Percentiles rank a stretch among this genome's conserved stretches.
These are phyloP conservation scores for Stentor roeselii DNA, from an alignment of 73 alveolate genomes.

Conservation along the genomic window DNA sequence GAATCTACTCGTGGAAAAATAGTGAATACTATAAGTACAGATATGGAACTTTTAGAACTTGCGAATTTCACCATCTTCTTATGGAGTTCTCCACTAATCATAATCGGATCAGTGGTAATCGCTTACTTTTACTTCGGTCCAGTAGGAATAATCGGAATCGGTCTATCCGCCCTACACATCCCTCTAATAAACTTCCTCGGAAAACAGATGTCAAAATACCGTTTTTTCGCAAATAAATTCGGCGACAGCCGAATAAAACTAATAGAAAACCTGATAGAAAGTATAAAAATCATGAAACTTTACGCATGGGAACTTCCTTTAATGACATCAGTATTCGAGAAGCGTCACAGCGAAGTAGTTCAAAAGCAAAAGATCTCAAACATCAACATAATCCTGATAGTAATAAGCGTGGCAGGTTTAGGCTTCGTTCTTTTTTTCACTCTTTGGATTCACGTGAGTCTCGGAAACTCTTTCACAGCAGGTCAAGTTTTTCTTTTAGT, in stretches of 20 bases:
- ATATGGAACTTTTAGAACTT: neutral
- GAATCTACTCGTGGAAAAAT: constrained; percentile 9
- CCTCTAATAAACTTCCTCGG: neutral
- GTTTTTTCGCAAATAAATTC: neutral
- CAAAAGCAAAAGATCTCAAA: neutral
- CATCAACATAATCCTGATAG: neutral
- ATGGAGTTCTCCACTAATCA: neutral
- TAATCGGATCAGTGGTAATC: neutral
- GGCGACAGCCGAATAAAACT: neutral
- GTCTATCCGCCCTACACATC: neutral
- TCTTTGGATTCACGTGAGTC: neutral
- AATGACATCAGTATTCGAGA: neutral
- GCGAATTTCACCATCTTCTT: neutral
- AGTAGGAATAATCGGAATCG: neutral
- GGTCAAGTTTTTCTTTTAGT: too few relatives aligned
- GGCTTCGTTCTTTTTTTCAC: neutral
- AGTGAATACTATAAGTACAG: neutral
- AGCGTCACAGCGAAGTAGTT: neutral
- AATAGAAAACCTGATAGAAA: neutral
- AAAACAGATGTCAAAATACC: too few relatives aligned
- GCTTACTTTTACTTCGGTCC: neutral
- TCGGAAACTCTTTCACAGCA: too few relatives aligned
- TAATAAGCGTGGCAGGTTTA: neutral
- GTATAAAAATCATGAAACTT: neutral
- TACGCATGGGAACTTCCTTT: neutral